Evolutionary conservation across 345 rosid genomes (phyloP).

Genomic region (Salix viminalis): DNA sequence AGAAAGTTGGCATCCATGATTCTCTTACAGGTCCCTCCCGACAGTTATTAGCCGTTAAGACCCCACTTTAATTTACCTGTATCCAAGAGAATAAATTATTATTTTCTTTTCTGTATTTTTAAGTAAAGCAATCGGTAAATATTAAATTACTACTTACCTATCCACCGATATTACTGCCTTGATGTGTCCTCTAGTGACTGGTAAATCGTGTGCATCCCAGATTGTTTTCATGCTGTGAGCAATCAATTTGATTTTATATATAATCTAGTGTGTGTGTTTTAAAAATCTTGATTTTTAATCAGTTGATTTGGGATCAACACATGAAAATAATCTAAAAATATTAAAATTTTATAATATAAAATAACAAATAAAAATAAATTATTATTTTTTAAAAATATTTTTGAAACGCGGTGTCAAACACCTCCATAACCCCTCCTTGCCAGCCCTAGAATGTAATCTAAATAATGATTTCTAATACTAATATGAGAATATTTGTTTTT

Average conservation of each 20-base stretch:
- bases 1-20: slow-evolving; percentile 39
- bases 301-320: rapidly evolving
- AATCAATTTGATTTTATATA: slow-evolving; percentile 3
- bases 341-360: rapidly evolving
- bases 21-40: slow-evolving; percentile 24
- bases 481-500: no score
- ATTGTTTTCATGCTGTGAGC: background rate
- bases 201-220: background rate
- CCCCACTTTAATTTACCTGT: slow-evolving; percentile 18
- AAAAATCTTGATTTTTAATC: slow-evolving; percentile 12
- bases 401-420: no score
- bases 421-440: no score
- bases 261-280: slow-evolving; percentile 7
- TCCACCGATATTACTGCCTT: slow-evolving; percentile 3
- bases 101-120: no score
- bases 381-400: no score
- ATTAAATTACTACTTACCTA: no score
- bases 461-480: no score
- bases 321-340: no score
- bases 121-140: no score
- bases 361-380: no score
- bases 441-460: no score
- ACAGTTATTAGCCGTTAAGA: slow-evolving; percentile 47
- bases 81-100: no score
- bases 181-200: background rate